A percentile compares a stretch with the other conserved stretches of the same genome.
Conservation (phyloP, 1,284 basidiomycete species). For the Pascua guehoae region DNA sequence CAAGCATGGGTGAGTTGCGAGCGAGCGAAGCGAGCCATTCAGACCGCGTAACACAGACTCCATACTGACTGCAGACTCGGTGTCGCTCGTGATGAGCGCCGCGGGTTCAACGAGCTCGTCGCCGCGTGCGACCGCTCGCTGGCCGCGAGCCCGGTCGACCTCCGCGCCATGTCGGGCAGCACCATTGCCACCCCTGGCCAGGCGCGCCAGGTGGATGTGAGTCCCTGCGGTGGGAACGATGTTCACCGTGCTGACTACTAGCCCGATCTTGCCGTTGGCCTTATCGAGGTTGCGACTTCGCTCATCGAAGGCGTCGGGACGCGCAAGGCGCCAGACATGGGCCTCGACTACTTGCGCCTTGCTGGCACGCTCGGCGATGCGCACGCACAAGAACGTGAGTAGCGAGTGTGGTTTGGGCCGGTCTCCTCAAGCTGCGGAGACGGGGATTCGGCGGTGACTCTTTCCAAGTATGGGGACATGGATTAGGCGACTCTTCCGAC, state of each 20-base stretch:
- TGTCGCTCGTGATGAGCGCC: conserved; percentile 39
- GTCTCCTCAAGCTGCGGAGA: too few relatives aligned
- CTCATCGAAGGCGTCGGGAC: conserved; percentile 46
- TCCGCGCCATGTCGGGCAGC: conserved; percentile 27
- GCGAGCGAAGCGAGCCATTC: too few relatives aligned
- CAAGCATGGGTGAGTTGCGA: conserved; percentile 33
- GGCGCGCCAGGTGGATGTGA: conserved; percentile 33
- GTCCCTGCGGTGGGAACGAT: conserved; percentile 6
- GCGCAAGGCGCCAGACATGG: conserved; percentile 41
- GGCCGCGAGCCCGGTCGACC: conserved; percentile 27
- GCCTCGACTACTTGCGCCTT: conserved; percentile 41
- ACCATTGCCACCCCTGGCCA: conserved; percentile 29
- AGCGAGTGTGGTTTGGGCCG: too few relatives aligned
- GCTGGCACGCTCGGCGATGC: conserved; percentile 45
- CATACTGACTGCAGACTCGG: conserved; percentile 26
- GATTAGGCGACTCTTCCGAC: too few relatives aligned
- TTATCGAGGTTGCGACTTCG: conserved; percentile 47
- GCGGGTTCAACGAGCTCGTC: conserved; percentile 38
- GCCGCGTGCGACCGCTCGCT: conserved; percentile 41
- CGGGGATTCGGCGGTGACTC: too few relatives aligned
- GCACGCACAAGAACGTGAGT: conserved; percentile 47
- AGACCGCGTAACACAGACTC: background rate
- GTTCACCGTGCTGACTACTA: conserved; percentile 9
- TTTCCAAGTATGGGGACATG: too few relatives aligned
- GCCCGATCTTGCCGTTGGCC: conserved; percentile 40